phyloP scores from a whole-genome alignment of 2,329 filamentous ascomycete species.

The Neonectria coccinea region DNA sequence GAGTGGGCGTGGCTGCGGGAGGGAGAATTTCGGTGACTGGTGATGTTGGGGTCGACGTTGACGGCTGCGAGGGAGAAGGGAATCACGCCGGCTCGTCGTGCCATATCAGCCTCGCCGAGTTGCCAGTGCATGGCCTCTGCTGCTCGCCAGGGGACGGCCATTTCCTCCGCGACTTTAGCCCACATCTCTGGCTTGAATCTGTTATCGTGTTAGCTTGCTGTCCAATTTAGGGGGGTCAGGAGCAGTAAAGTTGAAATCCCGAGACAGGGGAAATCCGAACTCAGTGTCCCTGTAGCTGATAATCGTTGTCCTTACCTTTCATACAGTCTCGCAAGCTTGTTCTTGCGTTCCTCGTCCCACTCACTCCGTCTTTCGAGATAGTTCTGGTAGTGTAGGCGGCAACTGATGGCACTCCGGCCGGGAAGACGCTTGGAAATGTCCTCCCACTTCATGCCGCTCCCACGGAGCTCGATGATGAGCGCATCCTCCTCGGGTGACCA shows the following conservation, averaged over 20 bases:
- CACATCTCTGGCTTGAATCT: constrained; percentile 99
- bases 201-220: constrained; percentile 37
- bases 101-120: constrained; percentile 93
- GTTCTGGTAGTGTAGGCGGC: constrained; percentile 95
- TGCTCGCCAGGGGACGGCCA: constrained; percentile 94
- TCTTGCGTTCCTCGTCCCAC: constrained; percentile 98
- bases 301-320: constrained; percentile 75
- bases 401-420: constrained; percentile 92
- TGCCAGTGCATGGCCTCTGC: constrained; percentile 99
- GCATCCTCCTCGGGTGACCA: constrained; percentile 95
- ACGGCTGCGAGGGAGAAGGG: constrained; percentile 80
- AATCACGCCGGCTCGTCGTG: constrained; percentile 86
- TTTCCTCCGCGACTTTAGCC: constrained; percentile 94
- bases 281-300: not conserved
- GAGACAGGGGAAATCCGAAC: not conserved
- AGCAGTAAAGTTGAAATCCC: not conserved
- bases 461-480: constrained; percentile 91
- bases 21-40: constrained; percentile 54
- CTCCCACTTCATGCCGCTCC: constrained; percentile 97
- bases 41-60: constrained; percentile 60
- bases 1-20: constrained; percentile 56
- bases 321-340: constrained; percentile 93
- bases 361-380: constrained; percentile 93
- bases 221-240: not conserved
- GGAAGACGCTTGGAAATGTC: constrained; percentile 94